A percentile compares a stretch with the other conserved stretches of the same genome.
These are phyloP conservation scores for Mycena maculata DNA, from an alignment of 768 basidiomycete genomes.

Conservation along the genomic window DNA sequence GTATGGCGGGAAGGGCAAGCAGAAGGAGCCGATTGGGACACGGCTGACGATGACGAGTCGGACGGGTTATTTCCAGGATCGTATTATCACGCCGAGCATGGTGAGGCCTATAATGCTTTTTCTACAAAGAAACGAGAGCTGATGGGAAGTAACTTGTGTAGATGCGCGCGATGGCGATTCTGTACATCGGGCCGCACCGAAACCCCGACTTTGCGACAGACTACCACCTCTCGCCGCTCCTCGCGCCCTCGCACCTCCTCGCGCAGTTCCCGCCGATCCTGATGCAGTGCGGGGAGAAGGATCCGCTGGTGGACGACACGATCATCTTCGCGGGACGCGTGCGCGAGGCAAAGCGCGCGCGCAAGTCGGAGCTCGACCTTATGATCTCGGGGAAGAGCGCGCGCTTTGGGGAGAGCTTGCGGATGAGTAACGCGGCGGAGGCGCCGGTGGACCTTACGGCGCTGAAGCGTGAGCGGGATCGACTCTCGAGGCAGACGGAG, in stretches of 20 bases:
- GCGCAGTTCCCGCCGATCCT: conserved; percentile 94
- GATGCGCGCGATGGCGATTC: conserved; percentile 99
- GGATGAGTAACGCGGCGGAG: conserved; percentile 64
- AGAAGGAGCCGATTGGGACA: conserved; percentile 80
- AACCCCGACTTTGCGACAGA: conserved; percentile 96
- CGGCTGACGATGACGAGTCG: conserved; percentile 95
- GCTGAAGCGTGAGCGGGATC: conserved; percentile 69
- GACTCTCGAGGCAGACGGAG: conserved; percentile 76
- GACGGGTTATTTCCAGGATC: conserved; percentile 92
- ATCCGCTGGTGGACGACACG: conserved; percentile 96
- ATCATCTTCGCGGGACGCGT: conserved; percentile 96
- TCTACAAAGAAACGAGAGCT: conserved; percentile 13
- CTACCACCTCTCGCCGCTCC: conserved; percentile 95
- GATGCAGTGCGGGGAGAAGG: conserved; percentile 95
- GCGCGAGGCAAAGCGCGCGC: conserved; percentile 92
- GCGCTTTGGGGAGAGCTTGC: conserved; percentile 68
- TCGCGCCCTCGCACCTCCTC: conserved; percentile 84
- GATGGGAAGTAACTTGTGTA: no score
- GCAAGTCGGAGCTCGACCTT: conserved; percentile 79
- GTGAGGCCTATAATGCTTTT: conserved; percentile 59
- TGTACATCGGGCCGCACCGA: conserved; percentile 94
- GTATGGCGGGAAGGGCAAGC: conserved; percentile 48
- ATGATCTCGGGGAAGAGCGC: conserved; percentile 70
- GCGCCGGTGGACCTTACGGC: conserved; percentile 48
- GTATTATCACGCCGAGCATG: conserved; percentile 96